phyloP scores from a whole-genome alignment of 805 yeast species.

The baker's yeast (Saccharomyces cerevisiae) region DNA sequence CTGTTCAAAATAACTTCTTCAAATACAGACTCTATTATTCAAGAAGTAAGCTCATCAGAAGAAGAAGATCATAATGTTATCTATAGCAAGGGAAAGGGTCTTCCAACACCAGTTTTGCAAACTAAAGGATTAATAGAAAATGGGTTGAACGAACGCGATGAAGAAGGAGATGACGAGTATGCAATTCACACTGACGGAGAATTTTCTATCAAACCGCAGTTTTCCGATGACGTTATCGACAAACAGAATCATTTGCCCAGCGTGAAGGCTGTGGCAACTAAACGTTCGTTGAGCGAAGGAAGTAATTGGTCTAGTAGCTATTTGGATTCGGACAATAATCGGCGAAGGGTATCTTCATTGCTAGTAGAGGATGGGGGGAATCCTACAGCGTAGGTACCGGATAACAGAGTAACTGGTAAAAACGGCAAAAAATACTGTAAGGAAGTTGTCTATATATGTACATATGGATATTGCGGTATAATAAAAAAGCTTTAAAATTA shows the following conservation, averaged over 20 bases:
- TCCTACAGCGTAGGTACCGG: not conserved
- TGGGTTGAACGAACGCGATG: not conserved
- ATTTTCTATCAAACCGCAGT: not conserved
- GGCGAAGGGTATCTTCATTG: not conserved
- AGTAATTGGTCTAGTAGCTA: slow-evolving; percentile 3
- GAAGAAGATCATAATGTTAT: slow-evolving; percentile 7
- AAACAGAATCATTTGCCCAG: not conserved
- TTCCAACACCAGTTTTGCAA: not conserved
- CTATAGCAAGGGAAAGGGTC: not conserved
- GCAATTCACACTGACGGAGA: not conserved
- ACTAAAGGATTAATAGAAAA: not conserved
- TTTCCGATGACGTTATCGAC: not conserved
- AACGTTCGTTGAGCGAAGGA: slow-evolving; percentile 4
- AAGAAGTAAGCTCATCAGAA: slow-evolving; percentile 26
- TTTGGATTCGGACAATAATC: not conserved
- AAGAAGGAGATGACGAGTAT: not conserved
- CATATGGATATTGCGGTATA: not conserved
- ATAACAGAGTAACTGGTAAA: not conserved
- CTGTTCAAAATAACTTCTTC: slow-evolving; percentile 12
- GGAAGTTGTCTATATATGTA: not conserved
- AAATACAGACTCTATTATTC: slow-evolving; percentile 24
- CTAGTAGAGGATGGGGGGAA: not conserved
- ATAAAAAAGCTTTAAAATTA: not conserved
- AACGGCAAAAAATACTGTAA: not conserved
- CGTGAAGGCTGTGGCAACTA: not conserved